phyloP scores from a whole-genome alignment of 2,329 filamentous ascomycete species.

The Sphaerulina populicola region DNA sequence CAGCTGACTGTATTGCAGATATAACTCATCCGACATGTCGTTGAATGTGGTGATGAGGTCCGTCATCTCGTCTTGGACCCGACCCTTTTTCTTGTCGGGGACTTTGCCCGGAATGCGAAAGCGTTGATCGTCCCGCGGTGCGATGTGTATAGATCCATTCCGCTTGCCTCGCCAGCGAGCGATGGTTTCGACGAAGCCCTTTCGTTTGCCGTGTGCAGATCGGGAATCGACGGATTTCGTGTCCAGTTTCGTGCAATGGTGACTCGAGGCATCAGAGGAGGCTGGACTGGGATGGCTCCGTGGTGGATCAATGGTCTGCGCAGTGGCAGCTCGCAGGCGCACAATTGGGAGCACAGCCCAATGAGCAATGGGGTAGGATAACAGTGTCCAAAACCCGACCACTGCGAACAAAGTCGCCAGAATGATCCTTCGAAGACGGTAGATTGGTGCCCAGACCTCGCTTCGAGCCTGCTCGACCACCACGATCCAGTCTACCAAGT shows the following conservation, averaged over 20 bases:
- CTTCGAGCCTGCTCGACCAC: constrained; percentile 65
- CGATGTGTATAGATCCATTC: constrained; percentile 25
- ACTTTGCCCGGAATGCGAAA: constrained; percentile 86
- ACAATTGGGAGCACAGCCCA: constrained; percentile 73
- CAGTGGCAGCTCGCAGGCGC: constrained; percentile 64
- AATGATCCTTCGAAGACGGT: constrained; percentile 69
- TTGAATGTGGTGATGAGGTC: constrained; percentile 82
- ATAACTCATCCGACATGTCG: constrained; percentile 83
- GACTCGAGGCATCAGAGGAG: constrained; percentile 4
- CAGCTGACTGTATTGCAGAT: constrained; percentile 73
- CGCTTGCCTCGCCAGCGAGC: constrained; percentile 25
- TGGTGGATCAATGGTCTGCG: constrained; percentile 61
- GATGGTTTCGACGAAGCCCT: constrained; percentile 34
- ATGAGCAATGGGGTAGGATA: constrained; percentile 73
- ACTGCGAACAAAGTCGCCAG: constrained; percentile 80
- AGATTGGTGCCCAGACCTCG: constrained; percentile 71
- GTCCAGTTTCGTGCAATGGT: neutral
- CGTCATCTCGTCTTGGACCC: constrained; percentile 73
- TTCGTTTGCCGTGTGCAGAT: neutral
- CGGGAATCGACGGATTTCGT: neutral
- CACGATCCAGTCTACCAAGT: constrained; percentile 72
- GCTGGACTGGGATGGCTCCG: constrained; percentile 23
- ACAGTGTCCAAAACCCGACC: constrained; percentile 57
- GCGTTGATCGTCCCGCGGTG: constrained; percentile 36
- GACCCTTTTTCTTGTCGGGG: constrained; percentile 57